Percentiles rank a stretch among this genome's conserved stretches.
Conservation (phyloP, 2,329 filamentous ascomycete genomes). For the Aspergillus hiratsukae region DNA sequence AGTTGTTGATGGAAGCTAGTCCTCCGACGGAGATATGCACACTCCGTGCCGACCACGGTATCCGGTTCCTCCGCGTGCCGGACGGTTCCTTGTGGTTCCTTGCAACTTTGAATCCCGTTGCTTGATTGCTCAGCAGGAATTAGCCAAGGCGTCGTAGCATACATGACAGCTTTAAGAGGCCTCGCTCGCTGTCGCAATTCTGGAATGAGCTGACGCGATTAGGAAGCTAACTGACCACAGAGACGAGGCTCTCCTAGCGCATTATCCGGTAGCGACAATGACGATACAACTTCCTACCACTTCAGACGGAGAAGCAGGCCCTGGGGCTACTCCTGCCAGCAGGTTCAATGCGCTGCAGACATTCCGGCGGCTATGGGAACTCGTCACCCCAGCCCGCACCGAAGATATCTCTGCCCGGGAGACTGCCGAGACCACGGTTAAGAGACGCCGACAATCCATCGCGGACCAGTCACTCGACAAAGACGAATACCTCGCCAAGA, state of each 20-base stretch:
- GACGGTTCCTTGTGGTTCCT: background rate
- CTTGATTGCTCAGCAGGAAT: background rate
- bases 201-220: background rate
- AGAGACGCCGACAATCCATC: conserved; percentile 19
- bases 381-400: background rate
- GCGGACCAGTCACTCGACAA: conserved; percentile 22
- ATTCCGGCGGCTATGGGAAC: conserved; percentile 11
- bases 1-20: too few relatives aligned
- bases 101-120: background rate
- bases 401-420: background rate
- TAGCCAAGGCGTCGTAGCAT: background rate
- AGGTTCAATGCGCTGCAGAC: conserved; percentile 1
- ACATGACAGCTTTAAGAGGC: background rate
- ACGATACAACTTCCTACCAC: background rate
- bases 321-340: background rate
- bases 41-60: background rate
- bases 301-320: conserved; percentile 1
- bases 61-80: conserved; percentile 1
- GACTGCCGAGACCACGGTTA: conserved; percentile 13
- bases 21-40: background rate
- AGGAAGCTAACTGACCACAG: background rate
- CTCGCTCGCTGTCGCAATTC: background rate
- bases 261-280: background rate
- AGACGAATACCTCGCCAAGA: conserved; percentile 19
- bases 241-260: background rate